These are phyloP conservation scores for Saccharomycopsis oosterbeekiorum DNA, from an alignment of 805 yeast species.

Conservation along the genomic window DNA sequence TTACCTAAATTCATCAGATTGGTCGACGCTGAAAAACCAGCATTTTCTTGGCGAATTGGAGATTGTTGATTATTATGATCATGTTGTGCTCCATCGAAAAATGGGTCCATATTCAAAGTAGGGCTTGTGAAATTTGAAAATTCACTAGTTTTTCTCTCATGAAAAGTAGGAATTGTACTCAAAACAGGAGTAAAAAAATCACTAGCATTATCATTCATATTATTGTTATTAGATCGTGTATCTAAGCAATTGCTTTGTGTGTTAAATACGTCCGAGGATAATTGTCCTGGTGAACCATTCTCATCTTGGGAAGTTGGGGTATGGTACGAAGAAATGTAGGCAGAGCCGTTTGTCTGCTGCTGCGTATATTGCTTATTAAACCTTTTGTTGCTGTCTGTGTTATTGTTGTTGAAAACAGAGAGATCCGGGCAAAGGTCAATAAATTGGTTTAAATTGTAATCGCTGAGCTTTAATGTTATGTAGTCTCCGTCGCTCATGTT, in stretches of 20 bases:
- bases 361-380: background rate
- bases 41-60: background rate
- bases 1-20: background rate
- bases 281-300: background rate
- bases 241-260: background rate
- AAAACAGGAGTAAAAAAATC: background rate
- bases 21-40: background rate
- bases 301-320: background rate
- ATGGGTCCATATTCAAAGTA: background rate
- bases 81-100: constrained; percentile 4
- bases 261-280: background rate
- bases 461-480: background rate
- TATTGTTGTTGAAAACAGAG: background rate
- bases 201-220: background rate
- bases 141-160: constrained; percentile 18
- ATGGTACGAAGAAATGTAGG: background rate
- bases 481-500: background rate
- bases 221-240: background rate
- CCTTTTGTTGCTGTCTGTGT: background rate
- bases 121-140: constrained; percentile 17
- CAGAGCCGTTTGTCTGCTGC: background rate
- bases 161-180: background rate
- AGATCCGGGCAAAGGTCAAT: background rate
- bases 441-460: background rate
- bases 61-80: background rate